phyloP scores from a whole-genome alignment of 164 flowering plant species.

The Berberis thunbergii region DNA sequence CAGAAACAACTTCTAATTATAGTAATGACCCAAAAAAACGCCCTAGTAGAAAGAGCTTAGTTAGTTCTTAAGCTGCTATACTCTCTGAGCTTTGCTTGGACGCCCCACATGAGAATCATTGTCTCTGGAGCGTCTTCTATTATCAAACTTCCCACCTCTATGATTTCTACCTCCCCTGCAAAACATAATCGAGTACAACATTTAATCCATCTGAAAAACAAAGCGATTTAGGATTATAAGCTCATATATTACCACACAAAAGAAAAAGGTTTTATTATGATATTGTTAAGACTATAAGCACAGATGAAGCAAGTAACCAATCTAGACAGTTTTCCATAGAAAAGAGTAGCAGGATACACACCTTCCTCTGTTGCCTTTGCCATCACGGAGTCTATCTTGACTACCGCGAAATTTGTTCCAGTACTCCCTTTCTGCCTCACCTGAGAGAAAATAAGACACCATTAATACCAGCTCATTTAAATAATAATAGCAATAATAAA shows the following conservation, averaged over 20 bases:
- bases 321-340: neutral
- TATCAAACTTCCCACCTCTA: slow-evolving; percentile 31
- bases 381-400: slow-evolving; percentile 34
- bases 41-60: no score
- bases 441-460: slow-evolving; percentile 21
- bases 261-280: neutral
- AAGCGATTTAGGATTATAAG: neutral
- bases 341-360: slow-evolving; percentile 6
- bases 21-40: no score
- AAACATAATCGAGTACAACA: slow-evolving; percentile 1
- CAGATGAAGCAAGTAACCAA: neutral
- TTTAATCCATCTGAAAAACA: neutral
- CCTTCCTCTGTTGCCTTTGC: slow-evolving; percentile 60
- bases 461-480: neutral
- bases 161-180: slow-evolving; percentile 60
- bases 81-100: slow-evolving; percentile 50
- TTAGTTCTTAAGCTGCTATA: neutral
- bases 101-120: slow-evolving; percentile 31
- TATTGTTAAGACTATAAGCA: neutral
- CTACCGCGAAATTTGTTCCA: slow-evolving; percentile 58
- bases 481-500: no score
- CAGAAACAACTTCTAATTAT: no score
- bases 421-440: slow-evolving; percentile 82
- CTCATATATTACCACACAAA: neutral
- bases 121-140: slow-evolving; percentile 35